phyloP scores from a whole-genome alignment of 2,329 filamentous ascomycete genomes.

The Trichoderma aggressivum region DNA sequence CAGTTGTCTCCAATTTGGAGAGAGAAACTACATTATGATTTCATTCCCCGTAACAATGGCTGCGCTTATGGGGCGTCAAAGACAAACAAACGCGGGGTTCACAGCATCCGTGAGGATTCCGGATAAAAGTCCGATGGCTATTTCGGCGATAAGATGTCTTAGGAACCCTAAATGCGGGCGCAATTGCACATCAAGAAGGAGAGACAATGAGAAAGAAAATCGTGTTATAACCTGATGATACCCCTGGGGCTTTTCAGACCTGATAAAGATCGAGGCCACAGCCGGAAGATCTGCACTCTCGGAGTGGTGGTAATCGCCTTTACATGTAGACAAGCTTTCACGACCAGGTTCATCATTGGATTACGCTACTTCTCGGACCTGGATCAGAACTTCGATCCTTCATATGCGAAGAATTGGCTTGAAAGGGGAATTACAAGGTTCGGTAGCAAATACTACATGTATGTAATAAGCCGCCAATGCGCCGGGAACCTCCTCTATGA shows the following conservation, averaged over 20 bases:
- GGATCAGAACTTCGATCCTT: not conserved
- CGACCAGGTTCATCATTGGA: not conserved
- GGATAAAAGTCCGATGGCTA: not conserved
- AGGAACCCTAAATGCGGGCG: not conserved
- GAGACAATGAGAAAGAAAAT: not conserved
- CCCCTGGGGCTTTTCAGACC: not conserved
- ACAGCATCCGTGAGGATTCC: not conserved
- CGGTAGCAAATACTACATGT: not conserved
- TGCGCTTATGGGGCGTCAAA: not conserved
- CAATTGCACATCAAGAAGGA: not conserved
- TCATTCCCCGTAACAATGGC: not conserved
- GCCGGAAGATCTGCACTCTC: not conserved
- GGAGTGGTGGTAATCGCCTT: not conserved
- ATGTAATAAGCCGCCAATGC: not conserved
- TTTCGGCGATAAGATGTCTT: conserved; percentile 5
- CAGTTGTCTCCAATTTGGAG: not conserved
- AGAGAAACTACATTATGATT: not conserved
- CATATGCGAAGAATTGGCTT: not conserved
- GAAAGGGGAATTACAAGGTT: not conserved
- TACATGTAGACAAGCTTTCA: not conserved
- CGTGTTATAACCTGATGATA: not conserved
- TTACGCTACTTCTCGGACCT: not conserved
- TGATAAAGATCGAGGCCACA: not conserved
- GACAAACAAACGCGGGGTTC: conserved; percentile 1
- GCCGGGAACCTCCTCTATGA: not conserved